phyloP scores from a whole-genome alignment of 2,329 filamentous ascomycete genomes.

The Zymoseptoria passerinii region DNA sequence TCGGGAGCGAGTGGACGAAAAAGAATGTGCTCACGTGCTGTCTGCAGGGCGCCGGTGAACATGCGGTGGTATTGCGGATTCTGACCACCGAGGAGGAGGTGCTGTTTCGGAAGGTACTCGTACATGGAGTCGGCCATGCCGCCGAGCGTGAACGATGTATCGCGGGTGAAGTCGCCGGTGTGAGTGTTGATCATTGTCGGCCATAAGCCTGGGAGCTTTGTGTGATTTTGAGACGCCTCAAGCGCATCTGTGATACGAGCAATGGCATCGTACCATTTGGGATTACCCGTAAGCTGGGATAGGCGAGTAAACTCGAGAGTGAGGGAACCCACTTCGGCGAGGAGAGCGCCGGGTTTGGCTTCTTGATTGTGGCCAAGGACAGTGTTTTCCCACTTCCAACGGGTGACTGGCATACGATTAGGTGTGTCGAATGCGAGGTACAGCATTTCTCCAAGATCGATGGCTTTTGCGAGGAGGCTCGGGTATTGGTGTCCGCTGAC shows the following conservation, averaged over 20 bases:
- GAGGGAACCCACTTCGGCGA: constrained; percentile 51
- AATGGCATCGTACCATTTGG: constrained; percentile 54
- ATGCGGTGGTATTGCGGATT: constrained; percentile 36
- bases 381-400: constrained; percentile 47
- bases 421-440: constrained; percentile 61
- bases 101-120: constrained; percentile 28
- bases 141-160: constrained; percentile 27
- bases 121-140: constrained; percentile 31
- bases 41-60: constrained; percentile 40
- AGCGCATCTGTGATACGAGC: constrained; percentile 51
- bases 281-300: constrained; percentile 53
- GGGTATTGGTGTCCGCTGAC: constrained; percentile 43
- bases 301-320: constrained; percentile 56
- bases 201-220: constrained; percentile 55
- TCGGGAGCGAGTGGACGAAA: constrained; percentile 38
- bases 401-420: constrained; percentile 56
- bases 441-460: constrained; percentile 55
- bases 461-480: constrained; percentile 52
- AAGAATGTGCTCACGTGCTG: constrained; percentile 41
- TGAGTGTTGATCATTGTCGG: constrained; percentile 46
- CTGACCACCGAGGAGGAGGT: constrained; percentile 24
- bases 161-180: constrained; percentile 27
- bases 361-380: constrained; percentile 23
- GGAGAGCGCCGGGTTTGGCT: constrained; percentile 30
- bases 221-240: constrained; percentile 46